phyloP scores from a whole-genome alignment of 2,329 filamentous ascomycete genomes.

The Aspergillus ochraceoroseus region DNA sequence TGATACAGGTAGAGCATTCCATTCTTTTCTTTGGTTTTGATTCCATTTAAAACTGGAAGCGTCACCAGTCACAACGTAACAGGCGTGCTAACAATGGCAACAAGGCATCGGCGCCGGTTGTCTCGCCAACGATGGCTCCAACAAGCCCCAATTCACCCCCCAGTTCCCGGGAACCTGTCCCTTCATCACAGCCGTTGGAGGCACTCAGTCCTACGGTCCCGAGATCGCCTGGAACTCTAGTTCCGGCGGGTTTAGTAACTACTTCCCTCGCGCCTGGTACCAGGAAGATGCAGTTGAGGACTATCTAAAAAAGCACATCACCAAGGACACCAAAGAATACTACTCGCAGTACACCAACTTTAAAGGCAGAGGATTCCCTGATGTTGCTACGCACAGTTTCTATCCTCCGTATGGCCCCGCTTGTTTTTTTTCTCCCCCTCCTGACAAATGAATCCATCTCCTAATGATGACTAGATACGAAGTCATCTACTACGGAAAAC shows the following conservation, averaged over 20 bases:
- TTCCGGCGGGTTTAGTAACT: slow-evolving; percentile 50
- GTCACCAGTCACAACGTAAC: too few species aligned
- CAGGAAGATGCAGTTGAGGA: slow-evolving; percentile 44
- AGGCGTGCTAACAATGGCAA: background rate
- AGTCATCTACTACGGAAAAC: background rate
- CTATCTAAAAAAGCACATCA: slow-evolving; percentile 38
- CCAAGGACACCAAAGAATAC: slow-evolving; percentile 32
- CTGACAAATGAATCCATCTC: too few species aligned
- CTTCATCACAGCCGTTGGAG: slow-evolving; percentile 63
- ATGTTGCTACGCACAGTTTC: slow-evolving; percentile 57
- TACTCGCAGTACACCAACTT: slow-evolving; percentile 47
- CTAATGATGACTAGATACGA: background rate
- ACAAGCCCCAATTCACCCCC: slow-evolving; percentile 53
- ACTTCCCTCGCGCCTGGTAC: slow-evolving; percentile 47
- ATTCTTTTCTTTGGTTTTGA: background rate
- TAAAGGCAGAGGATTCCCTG: slow-evolving; percentile 52
- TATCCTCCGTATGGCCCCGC: slow-evolving; percentile 43
- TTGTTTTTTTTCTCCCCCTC: slow-evolving; percentile 11
- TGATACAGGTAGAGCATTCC: slow-evolving; percentile 40
- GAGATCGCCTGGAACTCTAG: slow-evolving; percentile 47
- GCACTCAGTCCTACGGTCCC: slow-evolving; percentile 47
- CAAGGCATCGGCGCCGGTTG: slow-evolving; percentile 4
- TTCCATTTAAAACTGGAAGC: background rate
- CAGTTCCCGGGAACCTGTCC: slow-evolving; percentile 64
- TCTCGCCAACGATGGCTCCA: slow-evolving; percentile 39